Base-by-base conservation (phyloP, 176 grass and related monocot genomes). In the Oryza longistaminata region DNA sequence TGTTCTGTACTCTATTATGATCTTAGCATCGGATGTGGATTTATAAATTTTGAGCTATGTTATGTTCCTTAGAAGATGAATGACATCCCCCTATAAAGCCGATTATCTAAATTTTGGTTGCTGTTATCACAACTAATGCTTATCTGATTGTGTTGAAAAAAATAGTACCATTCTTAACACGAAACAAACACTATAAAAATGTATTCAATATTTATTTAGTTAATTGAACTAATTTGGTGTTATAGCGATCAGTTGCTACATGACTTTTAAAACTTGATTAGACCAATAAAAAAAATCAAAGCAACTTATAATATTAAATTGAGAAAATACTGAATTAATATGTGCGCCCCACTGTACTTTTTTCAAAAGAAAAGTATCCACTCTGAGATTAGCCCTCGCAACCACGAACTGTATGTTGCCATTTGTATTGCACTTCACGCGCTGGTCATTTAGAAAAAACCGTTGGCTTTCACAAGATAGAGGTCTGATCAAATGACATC, bases 41-140 rank as follows among this genome's bases (percentile, higher is more conserved):
- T 67, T 78, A 73, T 77, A 68, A 71, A 45, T 73, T 89, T 85
- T 86, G 73, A 78, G 33, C 9, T 64, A 82, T 39, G 9, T 64
- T 50, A 17, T 75, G 40, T 76, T 69, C 11, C 3, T 79, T 80
- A 45, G 71, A 61, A 74, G 46, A 80, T 26, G 55, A 12, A 82
- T 62, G 11, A 39, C 64, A n/a, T 35, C 11, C 11, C 33, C 1
- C 1, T 21, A 16, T 22, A 3, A 11, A 67, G 42, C 3, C 19
- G 5, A 55, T 14, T 31, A 31, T 31, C 29, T 31, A 31, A 31
- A 31, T 31, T 31, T 31, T 65, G 27, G 16, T 73, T 53, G 31
- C 43, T 39, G 66, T 42, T 75, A 25, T 48, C 7, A 21, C 9
- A 21, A 66, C 48, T 9, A 3, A 3, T 73, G 5, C 21, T 39